Evolutionary conservation across 2,329 filamentous ascomycete genomes (phyloP).

Genomic region (Domatiomyces globalis): DNA sequence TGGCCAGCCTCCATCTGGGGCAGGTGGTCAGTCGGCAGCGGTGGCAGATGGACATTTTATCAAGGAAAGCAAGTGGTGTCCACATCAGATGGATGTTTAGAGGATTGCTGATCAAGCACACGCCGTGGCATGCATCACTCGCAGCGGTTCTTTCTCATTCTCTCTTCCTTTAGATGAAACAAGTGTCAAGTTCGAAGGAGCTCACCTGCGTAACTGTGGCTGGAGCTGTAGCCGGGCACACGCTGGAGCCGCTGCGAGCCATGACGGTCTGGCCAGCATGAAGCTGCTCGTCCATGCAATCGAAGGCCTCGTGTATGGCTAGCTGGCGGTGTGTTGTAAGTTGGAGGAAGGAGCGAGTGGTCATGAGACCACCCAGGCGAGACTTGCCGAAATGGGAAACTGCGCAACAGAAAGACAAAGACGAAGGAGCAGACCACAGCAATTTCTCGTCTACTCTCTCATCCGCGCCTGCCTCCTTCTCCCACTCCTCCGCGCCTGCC

Average conservation of each 20-base stretch:
- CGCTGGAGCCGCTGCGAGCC: conserved; percentile 22
- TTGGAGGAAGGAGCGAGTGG: not conserved
- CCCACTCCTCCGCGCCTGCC: not conserved
- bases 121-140: conserved; percentile 41
- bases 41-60: not conserved
- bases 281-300: conserved; percentile 1
- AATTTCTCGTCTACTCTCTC: not conserved
- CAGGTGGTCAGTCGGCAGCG: not conserved
- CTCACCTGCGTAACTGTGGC: conserved; percentile 22
- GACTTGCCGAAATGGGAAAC: not conserved
- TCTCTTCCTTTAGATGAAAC: conserved; percentile 29
- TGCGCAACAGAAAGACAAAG: not conserved
- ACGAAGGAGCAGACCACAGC: not conserved
- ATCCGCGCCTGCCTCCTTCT: not conserved
- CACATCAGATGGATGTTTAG: conserved; percentile 2
- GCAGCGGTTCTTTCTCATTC: conserved; percentile 51
- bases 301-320: not conserved
- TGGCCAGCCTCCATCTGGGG: not conserved
- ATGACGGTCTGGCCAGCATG: conserved; percentile 29
- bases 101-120: conserved; percentile 34
- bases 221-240: not conserved
- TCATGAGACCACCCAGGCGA: too few species aligned
- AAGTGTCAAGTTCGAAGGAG: conserved; percentile 2
- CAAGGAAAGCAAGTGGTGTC: not conserved
- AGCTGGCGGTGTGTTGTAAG: not conserved